Base-by-base conservation (phyloP, 2,329 filamentous ascomycete genomes). In the Diplocarpon mali region DNA sequence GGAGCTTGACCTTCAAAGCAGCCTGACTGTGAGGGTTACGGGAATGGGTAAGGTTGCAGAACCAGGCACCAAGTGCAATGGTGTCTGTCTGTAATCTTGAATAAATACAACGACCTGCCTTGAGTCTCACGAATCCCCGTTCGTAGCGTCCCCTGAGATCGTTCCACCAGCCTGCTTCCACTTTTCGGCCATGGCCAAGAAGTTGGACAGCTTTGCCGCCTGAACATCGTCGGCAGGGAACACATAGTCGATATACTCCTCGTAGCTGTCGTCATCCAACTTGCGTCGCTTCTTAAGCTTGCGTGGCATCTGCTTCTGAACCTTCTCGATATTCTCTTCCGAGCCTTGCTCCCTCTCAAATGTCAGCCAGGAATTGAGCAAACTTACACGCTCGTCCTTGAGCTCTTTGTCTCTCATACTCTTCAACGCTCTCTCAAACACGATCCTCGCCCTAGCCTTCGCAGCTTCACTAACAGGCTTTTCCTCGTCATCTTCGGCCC, bases 211-310 rank as follows among this genome's bases (percentile, higher is more conserved):
- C 58, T 85, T 89, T 54, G 83, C 83, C 45, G 83, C 83, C 61
- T 86, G 83, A 67, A 86, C 78, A 64, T 95, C 89, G 68, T 96
- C 92, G 4, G 86, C 88, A 1, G 92, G 92, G 77, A 98, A 98
- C 29, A 98, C 78, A 58, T 94, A 96, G 64, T 96, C 92, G 67
- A 92, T 78, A 65, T 95, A 96, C 68, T 98, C 92, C 72, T 98
- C 88, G 69, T 87, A 95, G 31, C 78, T 81, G 63, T 92, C 89
- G 65, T 95, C 90, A 62, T 94, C 89, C 63, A 95, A 66, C 74
- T 80, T 87, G 64, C 92, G 82, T 60, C 87, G 75, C 73, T 92
- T 90, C 80, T 95, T 96, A 60, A 86, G 85, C 66, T 82, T 81
- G 53, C 89, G 77, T 29, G 92, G 92, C 88, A 96, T 94, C 70